Conservation (phyloP, 495 filamentous ascomycete genomes). For the Penicillium coffeae region DNA sequence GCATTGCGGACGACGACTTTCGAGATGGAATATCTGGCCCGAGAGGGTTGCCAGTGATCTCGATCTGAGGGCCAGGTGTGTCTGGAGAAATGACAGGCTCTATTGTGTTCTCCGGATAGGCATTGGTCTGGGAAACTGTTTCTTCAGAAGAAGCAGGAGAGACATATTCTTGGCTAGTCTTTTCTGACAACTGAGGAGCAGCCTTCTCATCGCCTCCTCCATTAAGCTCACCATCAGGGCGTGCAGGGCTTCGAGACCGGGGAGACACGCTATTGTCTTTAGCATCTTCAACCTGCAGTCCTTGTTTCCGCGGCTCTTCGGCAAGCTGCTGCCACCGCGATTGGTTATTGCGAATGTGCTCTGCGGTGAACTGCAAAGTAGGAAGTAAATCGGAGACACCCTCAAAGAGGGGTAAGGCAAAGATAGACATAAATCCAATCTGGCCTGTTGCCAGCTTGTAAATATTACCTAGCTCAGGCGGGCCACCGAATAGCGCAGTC, state of each 20-base stretch:
- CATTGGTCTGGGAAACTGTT: constrained; percentile 11
- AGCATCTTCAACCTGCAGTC: constrained; percentile 20
- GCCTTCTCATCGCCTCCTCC: constrained; percentile 3
- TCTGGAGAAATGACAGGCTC: constrained; percentile 38
- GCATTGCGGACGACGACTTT: constrained; percentile 37
- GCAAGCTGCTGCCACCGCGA: constrained; percentile 66
- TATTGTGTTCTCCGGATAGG: constrained; percentile 36
- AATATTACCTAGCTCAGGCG: constrained; percentile 75
- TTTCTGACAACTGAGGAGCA: background rate
- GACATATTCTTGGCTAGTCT: constrained; percentile 11
- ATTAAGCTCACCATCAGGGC: constrained; percentile 1
- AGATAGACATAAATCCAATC: constrained; percentile 93
- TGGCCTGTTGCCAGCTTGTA: constrained; percentile 82
- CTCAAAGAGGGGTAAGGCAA: constrained; percentile 86
- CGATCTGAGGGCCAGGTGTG: constrained; percentile 39
- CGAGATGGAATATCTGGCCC: constrained; percentile 25
- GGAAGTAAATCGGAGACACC: constrained; percentile 80
- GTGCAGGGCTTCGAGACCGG: constrained; percentile 36
- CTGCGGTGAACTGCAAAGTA: constrained; percentile 73
- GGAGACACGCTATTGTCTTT: constrained; percentile 31
- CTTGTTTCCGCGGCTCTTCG: constrained; percentile 36
- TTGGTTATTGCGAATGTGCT: constrained; percentile 74
- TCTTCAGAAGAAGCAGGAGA: constrained; percentile 19
- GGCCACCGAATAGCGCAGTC: constrained; percentile 77
- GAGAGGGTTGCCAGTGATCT: constrained; percentile 31